These are phyloP conservation scores for Beauveria bassiana DNA, from an alignment of 2,329 filamentous ascomycete genomes.

Conservation along the genomic window DNA sequence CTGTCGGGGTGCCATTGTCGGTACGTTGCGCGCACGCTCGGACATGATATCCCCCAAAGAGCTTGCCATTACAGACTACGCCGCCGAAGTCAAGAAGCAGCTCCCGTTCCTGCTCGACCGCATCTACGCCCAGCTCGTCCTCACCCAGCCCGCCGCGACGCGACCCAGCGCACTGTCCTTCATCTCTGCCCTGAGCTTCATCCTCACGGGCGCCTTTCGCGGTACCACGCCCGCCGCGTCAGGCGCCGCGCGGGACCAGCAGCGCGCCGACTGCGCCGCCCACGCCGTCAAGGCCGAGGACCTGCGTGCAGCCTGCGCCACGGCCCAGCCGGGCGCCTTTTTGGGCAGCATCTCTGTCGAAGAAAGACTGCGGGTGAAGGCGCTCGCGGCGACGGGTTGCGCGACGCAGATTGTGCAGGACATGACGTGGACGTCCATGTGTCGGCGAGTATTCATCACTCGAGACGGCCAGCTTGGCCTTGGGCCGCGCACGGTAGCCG, in stretches of 20 bases:
- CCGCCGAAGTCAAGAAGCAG: not conserved
- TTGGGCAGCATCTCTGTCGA: not conserved
- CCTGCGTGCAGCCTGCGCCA: not conserved
- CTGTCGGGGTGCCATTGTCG: not conserved
- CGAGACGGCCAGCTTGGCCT: slow-evolving; percentile 2
- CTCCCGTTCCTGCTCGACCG: slow-evolving; percentile 7
- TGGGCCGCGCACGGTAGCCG: slow-evolving; percentile 3
- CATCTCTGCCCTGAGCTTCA: not conserved
- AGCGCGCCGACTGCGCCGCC: slow-evolving; percentile 5
- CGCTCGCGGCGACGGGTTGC: not conserved
- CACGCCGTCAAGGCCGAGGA: slow-evolving; percentile 2
- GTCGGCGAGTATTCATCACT: slow-evolving; percentile 6
- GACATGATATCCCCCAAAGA: slow-evolving; percentile 8
- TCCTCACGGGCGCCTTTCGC: slow-evolving; percentile 6
- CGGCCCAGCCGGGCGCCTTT: not conserved
- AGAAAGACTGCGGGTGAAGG: not conserved
- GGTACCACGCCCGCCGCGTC: not conserved
- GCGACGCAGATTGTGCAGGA: slow-evolving; percentile 10
- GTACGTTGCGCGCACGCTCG: not conserved
- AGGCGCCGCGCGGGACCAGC: not conserved
- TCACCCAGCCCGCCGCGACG: not conserved
- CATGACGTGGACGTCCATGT: slow-evolving; percentile 13
- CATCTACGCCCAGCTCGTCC: not conserved
- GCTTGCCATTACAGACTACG: slow-evolving; percentile 3
- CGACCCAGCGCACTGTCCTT: not conserved